A percentile compares a stretch with the other conserved stretches of the same genome.
phyloP scores from a whole-genome alignment of 139 green algal genomes.

The Coelastrella sp. region DNA sequence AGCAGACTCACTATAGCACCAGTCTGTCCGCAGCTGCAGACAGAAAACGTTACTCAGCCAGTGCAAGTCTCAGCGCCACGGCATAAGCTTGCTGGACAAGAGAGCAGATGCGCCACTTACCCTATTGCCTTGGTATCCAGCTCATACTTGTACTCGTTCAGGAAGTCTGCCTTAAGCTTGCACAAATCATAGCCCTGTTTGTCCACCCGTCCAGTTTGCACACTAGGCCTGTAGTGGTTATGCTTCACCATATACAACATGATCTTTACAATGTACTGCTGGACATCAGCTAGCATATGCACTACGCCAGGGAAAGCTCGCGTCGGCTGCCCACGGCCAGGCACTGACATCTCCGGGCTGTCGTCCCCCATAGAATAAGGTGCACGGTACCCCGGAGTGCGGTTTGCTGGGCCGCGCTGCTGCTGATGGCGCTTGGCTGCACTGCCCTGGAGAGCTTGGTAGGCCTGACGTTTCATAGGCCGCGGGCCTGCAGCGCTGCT shows the following conservation, averaged over 20 bases:
- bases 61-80: too few species aligned
- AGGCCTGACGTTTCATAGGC: slow-evolving; percentile 32
- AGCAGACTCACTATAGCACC: too few species aligned
- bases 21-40: too few species aligned
- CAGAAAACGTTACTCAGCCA: too few species aligned
- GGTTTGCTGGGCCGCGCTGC: neutral
- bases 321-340: neutral
- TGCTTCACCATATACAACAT: slow-evolving; percentile 28
- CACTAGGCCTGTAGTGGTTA: slow-evolving; percentile 1
- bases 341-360: neutral
- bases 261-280: slow-evolving; percentile 1
- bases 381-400: neutral
- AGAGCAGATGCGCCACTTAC: neutral
- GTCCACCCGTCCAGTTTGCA: neutral
- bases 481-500: neutral
- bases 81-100: too few species aligned
- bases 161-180: slow-evolving; percentile 34
- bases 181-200: slow-evolving; percentile 30
- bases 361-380: neutral
- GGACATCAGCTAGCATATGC: slow-evolving; percentile 28
- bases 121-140: neutral
- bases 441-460: neutral
- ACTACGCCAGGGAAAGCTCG: neutral
- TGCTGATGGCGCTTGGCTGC: neutral
- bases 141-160: slow-evolving; percentile 35